These are phyloP conservation scores for Sutorius australiensis DNA, from an alignment of 768 basidiomycete species.

Conservation along the genomic window DNA sequence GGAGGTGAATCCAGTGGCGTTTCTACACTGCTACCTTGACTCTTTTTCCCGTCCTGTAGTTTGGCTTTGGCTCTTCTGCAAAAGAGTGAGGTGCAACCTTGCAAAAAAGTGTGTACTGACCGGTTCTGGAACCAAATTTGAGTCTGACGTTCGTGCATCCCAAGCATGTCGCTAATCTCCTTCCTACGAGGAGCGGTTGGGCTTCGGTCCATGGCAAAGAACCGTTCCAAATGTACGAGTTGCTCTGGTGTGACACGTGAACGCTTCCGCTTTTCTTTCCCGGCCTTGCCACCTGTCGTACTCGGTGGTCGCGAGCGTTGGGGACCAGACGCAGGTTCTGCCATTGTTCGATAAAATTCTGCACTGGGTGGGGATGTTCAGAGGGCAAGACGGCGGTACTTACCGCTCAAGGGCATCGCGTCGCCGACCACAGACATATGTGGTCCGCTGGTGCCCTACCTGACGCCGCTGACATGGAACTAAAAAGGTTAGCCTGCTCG, in stretches of 20 bases:
- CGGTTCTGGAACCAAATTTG: constrained; percentile 91
- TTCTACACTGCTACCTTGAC: constrained; percentile 33
- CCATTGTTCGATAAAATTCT: constrained; percentile 18
- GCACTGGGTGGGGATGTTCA: constrained; percentile 24
- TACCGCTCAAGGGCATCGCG: constrained; percentile 16
- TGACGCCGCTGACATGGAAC: constrained; percentile 31
- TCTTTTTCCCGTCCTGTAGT: constrained; percentile 57
- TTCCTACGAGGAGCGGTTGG: constrained; percentile 68
- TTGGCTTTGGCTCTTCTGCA: constrained; percentile 80
- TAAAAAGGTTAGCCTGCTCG: constrained; percentile 21
- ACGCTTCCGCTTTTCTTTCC: constrained; percentile 65
- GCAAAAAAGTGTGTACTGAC: constrained; percentile 23
- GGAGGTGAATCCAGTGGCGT: constrained; percentile 49
- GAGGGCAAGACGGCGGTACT: constrained; percentile 27
- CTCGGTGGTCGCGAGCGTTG: constrained; percentile 35
- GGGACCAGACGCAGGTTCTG: constrained; percentile 35
- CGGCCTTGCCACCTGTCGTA: constrained; percentile 25
- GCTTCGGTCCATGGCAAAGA: constrained; percentile 65
- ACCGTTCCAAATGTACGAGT: constrained; percentile 67
- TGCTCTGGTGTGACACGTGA: constrained; percentile 79
- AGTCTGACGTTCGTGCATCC: constrained; percentile 84
- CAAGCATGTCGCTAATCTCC: constrained; percentile 69
- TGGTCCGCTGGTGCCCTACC: constrained; percentile 18
- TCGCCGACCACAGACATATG: constrained; percentile 28
- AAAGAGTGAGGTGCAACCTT: background rate